These are phyloP conservation scores for Plasmopara halstedii DNA, from an alignment of 352 stramenopile genomes.

Conservation along the genomic window DNA sequence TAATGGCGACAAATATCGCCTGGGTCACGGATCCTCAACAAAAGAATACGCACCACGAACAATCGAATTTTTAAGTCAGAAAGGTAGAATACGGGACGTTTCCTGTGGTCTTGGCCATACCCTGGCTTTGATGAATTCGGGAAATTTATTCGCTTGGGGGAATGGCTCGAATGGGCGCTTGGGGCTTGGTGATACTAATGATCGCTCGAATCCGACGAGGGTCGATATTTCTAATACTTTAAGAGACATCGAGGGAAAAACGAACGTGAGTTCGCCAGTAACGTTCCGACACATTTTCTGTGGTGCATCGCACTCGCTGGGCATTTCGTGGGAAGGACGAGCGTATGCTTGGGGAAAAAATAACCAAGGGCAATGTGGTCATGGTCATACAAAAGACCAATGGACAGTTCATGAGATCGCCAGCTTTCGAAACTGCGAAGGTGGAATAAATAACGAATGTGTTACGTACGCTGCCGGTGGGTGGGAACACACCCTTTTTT, in stretches of 20 bases:
- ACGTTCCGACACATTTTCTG: conserved; percentile 48
- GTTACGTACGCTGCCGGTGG: conserved; percentile 53
- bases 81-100: conserved; percentile 50
- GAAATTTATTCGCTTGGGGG: conserved; percentile 76
- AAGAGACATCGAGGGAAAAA: background rate
- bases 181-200: conserved; percentile 66
- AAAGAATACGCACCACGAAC: conserved; percentile 65
- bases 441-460: conserved; percentile 20
- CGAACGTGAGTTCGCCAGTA: background rate
- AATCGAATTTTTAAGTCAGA: conserved; percentile 53
- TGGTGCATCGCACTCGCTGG: conserved; percentile 73
- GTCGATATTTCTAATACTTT: conserved; percentile 5
- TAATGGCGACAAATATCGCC: conserved; percentile 76
- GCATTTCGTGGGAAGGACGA: conserved; percentile 42
- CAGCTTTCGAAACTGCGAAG: conserved; percentile 45
- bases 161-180: conserved; percentile 82
- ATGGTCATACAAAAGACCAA: conserved; percentile 72
- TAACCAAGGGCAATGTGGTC: conserved; percentile 78
- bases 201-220: conserved; percentile 48
- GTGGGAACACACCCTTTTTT: conserved; percentile 82
- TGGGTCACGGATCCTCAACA: conserved; percentile 59
- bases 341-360: conserved; percentile 78
- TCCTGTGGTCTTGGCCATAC: conserved; percentile 64
- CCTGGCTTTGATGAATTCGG: conserved; percentile 44
- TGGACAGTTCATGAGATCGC: conserved; percentile 43